phyloP scores from a whole-genome alignment of 768 basidiomycete species.

The Candolleomyces eurysporus region DNA sequence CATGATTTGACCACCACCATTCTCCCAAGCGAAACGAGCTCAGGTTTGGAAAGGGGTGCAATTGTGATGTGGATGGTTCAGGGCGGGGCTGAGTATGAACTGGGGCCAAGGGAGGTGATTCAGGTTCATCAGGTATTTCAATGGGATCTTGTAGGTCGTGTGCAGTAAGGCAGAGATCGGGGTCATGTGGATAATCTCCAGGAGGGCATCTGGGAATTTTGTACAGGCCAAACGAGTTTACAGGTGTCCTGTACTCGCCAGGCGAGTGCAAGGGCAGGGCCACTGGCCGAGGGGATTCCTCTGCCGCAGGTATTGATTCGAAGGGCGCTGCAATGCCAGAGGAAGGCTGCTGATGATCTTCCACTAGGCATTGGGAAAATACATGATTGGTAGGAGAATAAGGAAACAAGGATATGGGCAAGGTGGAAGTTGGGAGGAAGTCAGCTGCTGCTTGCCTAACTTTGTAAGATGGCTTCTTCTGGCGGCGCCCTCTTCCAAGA shows the following conservation, averaged over 20 bases:
- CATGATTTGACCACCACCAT: background rate
- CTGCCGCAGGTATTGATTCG: background rate
- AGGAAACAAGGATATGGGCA: background rate
- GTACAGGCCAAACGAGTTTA: background rate
- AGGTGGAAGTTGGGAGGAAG: background rate
- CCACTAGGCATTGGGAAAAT: background rate
- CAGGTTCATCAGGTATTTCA: background rate
- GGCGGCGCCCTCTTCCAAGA: background rate
- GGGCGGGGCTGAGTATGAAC: background rate
- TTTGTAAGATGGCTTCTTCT: background rate
- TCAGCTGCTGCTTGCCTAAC: background rate
- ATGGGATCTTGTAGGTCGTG: constrained; percentile 11
- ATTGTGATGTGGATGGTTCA: background rate
- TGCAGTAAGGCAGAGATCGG: constrained; percentile 17
- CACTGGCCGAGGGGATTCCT: background rate
- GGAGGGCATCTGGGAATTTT: background rate
- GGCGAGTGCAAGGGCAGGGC: background rate
- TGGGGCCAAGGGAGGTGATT: background rate
- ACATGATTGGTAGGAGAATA: background rate
- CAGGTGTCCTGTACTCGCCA: background rate
- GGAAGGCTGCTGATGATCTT: background rate
- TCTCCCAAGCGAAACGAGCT: background rate
- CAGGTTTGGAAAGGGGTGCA: background rate
- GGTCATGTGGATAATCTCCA: constrained; percentile 15
- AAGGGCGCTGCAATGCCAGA: too few species aligned